These are phyloP conservation scores for Alternaria hordeiaustralica DNA, from an alignment of 2,329 filamentous ascomycete genomes.

Conservation along the genomic window DNA sequence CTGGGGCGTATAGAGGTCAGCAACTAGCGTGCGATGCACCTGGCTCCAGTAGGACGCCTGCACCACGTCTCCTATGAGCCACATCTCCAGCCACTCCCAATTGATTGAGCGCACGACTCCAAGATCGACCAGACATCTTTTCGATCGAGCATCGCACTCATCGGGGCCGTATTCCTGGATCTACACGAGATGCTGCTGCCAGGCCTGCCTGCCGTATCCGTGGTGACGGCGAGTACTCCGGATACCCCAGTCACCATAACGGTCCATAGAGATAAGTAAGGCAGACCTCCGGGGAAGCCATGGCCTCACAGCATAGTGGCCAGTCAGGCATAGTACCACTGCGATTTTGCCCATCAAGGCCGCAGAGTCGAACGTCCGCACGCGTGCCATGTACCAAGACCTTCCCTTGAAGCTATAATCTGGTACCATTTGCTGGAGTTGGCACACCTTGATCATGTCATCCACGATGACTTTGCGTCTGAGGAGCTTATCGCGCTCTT, in stretches of 20 bases:
- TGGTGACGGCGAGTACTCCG: background rate
- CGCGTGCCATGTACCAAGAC: background rate
- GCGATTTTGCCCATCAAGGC: background rate
- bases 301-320: background rate
- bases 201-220: background rate
- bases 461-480: background rate
- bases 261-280: background rate
- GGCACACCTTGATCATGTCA: background rate
- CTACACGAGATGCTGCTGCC: background rate
- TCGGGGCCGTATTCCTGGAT: background rate
- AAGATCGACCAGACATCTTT: background rate
- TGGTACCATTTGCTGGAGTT: background rate
- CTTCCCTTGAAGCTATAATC: background rate
- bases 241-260: background rate
- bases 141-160: background rate
- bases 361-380: background rate
- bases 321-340: accelerated
- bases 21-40: background rate
- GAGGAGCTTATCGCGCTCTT: background rate
- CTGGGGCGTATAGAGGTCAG: background rate
- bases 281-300: background rate
- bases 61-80: background rate
- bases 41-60: background rate
- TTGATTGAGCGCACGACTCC: background rate
- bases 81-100: background rate